phyloP scores from a whole-genome alignment of 495 filamentous ascomycete genomes.

The Penicillium pulvis region DNA sequence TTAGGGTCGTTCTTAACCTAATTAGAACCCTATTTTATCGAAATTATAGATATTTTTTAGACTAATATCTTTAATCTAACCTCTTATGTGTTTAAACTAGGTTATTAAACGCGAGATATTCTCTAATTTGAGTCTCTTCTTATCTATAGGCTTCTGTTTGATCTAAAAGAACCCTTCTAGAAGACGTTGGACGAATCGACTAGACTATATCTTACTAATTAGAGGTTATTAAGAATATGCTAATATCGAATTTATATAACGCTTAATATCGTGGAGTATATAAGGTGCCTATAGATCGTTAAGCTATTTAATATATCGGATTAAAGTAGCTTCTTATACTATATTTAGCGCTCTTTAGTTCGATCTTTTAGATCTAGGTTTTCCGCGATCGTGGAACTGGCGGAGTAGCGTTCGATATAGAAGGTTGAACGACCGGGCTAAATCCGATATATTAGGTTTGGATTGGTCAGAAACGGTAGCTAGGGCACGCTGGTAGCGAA shows the following conservation, averaged over 20 bases:
- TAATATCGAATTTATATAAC: not conserved
- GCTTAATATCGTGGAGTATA: not conserved
- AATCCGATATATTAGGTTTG: too few relatives aligned
- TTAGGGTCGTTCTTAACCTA: not conserved
- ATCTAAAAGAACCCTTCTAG: not conserved
- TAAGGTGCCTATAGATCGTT: not conserved
- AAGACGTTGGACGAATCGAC: not conserved
- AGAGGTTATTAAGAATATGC: not conserved
- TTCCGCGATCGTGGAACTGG: too few relatives aligned
- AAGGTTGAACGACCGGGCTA: too few relatives aligned
- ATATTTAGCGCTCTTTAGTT: too few relatives aligned
- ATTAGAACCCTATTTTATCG: not conserved
- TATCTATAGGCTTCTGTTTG: not conserved
- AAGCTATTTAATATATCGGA: not conserved
- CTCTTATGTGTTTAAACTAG: not conserved
- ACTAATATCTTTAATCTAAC: not conserved
- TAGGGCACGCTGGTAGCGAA: too few relatives aligned
- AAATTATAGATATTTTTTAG: constrained; percentile 5
- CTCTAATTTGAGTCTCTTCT: not conserved
- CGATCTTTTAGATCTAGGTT: too few relatives aligned
- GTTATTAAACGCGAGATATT: not conserved
- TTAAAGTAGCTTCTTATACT: not conserved
- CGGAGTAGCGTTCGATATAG: too few relatives aligned
- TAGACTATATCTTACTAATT: not conserved
- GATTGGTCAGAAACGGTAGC: too few relatives aligned